Conservation (phyloP, 2,329 filamentous ascomycete species). For the Magnaporthiopsis poae region DNA sequence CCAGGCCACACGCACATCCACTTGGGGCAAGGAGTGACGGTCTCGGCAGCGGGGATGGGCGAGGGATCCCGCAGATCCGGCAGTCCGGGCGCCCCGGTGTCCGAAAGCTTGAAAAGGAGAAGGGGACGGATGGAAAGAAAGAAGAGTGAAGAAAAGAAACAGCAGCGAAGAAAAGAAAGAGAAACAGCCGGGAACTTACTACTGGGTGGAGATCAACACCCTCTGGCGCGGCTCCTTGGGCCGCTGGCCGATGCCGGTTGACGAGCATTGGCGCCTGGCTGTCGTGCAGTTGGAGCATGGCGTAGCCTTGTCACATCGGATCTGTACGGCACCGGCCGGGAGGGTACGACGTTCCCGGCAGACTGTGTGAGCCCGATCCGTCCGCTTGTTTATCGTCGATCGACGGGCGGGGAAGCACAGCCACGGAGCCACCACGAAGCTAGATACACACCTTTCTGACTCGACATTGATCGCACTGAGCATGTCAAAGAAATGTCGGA, state of each 20-base stretch:
- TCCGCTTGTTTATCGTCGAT: too few species aligned
- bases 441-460: slow-evolving; percentile 25
- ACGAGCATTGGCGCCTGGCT: slow-evolving; percentile 43
- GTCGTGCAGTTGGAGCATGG: slow-evolving; percentile 50
- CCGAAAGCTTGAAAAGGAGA: not conserved
- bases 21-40: not conserved
- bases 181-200: slow-evolving; percentile 30
- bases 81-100: too few species aligned
- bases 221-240: slow-evolving; percentile 45
- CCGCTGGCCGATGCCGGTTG: slow-evolving; percentile 43
- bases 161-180: not conserved
- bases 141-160: too few species aligned
- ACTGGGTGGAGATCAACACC: slow-evolving; percentile 51
- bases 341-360: not conserved
- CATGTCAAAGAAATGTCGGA: not conserved
- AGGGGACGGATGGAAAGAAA: not conserved
- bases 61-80: not conserved
- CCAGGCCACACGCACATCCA: not conserved
- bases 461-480: slow-evolving; percentile 30
- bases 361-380: not conserved
- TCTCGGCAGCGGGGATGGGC: not conserved
- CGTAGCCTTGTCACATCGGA: slow-evolving; percentile 48
- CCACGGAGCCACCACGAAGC: not conserved
- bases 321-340: slow-evolving; percentile 25
- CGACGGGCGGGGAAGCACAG: too few species aligned